Percentiles rank a stretch among this genome's conserved stretches.
Conservation (phyloP, 1,284 basidiomycete genomes). For the Apiotrichum domesticum region DNA sequence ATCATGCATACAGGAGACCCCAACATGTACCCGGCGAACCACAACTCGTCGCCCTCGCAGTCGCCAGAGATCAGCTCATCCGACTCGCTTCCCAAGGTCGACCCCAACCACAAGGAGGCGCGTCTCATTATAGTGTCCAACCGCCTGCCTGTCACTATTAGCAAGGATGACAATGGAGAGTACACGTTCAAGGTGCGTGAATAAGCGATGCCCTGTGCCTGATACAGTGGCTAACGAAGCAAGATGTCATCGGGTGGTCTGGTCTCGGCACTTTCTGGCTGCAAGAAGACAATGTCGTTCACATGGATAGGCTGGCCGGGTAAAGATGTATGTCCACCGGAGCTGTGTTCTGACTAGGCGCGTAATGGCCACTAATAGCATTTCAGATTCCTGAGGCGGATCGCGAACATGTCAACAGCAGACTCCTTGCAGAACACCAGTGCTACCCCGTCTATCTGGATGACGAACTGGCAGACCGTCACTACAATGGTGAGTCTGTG, state of each 20-base stretch:
- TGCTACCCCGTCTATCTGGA: slow-evolving; percentile 97
- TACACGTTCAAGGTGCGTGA: slow-evolving; percentile 72
- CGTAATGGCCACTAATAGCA: background rate
- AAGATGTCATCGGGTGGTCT: slow-evolving; percentile 89
- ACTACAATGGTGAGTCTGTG: slow-evolving; percentile 70
- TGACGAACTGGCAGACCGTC: slow-evolving; percentile 92
- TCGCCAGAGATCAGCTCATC: slow-evolving; percentile 5
- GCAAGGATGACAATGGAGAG: slow-evolving; percentile 75
- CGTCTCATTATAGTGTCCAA: slow-evolving; percentile 95
- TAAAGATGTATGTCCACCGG: slow-evolving; percentile 32
- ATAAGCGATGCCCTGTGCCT: background rate
- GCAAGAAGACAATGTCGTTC: slow-evolving; percentile 93
- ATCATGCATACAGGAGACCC: slow-evolving; percentile 10
- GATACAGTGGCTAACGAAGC: background rate
- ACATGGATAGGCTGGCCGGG: slow-evolving; percentile 86
- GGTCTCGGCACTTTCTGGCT: slow-evolving; percentile 86
- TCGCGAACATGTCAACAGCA: slow-evolving; percentile 73
- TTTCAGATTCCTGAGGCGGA: slow-evolving; percentile 80
- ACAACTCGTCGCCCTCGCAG: slow-evolving; percentile 12
- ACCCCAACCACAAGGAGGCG: slow-evolving; percentile 37
- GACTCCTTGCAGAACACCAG: slow-evolving; percentile 87
- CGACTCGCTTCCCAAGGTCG: slow-evolving; percentile 4
- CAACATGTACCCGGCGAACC: slow-evolving; percentile 11
- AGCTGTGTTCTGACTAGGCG: background rate
- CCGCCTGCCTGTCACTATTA: slow-evolving; percentile 86